These are phyloP conservation scores for Ceratocystis harringtonii DNA, from an alignment of 2,329 filamentous ascomycete species.

Conservation along the genomic window DNA sequence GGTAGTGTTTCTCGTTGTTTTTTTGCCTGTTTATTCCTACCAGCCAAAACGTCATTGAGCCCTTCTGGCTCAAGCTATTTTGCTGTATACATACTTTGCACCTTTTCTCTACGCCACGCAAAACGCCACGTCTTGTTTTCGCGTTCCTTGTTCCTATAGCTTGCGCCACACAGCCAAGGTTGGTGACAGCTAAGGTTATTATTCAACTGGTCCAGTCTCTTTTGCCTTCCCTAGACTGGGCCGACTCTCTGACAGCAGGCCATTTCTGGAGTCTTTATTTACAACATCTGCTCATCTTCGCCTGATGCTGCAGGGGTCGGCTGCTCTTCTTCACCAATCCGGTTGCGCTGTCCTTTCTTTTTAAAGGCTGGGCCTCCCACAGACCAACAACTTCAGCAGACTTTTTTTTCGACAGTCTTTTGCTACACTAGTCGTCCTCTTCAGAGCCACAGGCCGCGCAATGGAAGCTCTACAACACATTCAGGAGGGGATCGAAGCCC, in stretches of 20 bases:
- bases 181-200: not conserved
- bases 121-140: not conserved
- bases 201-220: not conserved
- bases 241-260: slow-evolving; percentile 1
- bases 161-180: not conserved
- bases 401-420: not conserved
- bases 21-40: not conserved
- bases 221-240: not conserved
- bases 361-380: not conserved
- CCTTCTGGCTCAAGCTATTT: not conserved
- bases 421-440: not conserved
- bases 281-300: slow-evolving; percentile 13
- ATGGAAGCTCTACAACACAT: slow-evolving; percentile 15
- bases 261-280: slow-evolving; percentile 2
- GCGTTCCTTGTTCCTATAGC: not conserved
- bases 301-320: slow-evolving; percentile 13
- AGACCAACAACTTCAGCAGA: not conserved
- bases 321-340: not conserved
- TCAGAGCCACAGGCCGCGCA: not conserved
- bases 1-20: not conserved
- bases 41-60: slow-evolving; percentile 10
- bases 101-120: not conserved
- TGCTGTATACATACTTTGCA: not conserved
- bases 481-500: slow-evolving; percentile 18
- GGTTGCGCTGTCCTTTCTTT: slow-evolving; percentile 5